phyloP scores from a whole-genome alignment of 1,139 yeast species.

The Suzukiozyma palmioleophila region DNA sequence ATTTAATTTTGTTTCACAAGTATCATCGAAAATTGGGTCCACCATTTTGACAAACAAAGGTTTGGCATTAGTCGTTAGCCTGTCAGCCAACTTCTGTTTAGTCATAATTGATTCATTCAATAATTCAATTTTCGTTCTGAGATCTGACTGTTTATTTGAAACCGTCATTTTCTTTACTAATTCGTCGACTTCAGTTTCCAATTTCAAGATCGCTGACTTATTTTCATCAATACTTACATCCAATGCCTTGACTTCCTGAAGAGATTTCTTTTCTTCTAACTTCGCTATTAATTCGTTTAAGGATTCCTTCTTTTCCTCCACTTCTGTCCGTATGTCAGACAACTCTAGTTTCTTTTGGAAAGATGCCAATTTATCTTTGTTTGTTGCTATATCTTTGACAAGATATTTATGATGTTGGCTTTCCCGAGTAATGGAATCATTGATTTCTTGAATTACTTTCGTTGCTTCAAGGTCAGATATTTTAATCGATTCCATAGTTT shows the following conservation, averaged over 20 bases:
- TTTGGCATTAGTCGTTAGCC: neutral
- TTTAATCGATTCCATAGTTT: constrained; percentile 8
- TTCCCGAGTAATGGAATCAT: constrained; percentile 11
- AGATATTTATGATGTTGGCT: constrained; percentile 11
- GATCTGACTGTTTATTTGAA: constrained; percentile 56
- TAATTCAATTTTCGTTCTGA: constrained; percentile 47
- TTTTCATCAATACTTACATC: constrained; percentile 35
- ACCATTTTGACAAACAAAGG: constrained; percentile 9
- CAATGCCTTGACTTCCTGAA: constrained; percentile 25
- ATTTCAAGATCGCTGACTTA: constrained; percentile 30
- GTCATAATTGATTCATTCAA: constrained; percentile 32
- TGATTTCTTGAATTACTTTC: constrained; percentile 10
- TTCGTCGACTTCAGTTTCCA: constrained; percentile 55
- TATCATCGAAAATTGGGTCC: constrained; percentile 20
- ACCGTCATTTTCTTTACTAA: constrained; percentile 46
- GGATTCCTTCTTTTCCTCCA: constrained; percentile 26
- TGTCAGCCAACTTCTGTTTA: constrained; percentile 12
- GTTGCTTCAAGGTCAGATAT: constrained; percentile 12
- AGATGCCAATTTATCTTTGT: constrained; percentile 25
- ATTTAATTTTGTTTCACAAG: constrained; percentile 17
- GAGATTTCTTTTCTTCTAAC: constrained; percentile 21
- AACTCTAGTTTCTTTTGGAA: constrained; percentile 40
- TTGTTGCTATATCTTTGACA: constrained; percentile 25
- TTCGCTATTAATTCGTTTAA: constrained; percentile 30
- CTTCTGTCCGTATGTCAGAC: constrained; percentile 25